Evolutionary conservation across 768 basidiomycete species (phyloP).

Genomic region (Russula vinacea): DNA sequence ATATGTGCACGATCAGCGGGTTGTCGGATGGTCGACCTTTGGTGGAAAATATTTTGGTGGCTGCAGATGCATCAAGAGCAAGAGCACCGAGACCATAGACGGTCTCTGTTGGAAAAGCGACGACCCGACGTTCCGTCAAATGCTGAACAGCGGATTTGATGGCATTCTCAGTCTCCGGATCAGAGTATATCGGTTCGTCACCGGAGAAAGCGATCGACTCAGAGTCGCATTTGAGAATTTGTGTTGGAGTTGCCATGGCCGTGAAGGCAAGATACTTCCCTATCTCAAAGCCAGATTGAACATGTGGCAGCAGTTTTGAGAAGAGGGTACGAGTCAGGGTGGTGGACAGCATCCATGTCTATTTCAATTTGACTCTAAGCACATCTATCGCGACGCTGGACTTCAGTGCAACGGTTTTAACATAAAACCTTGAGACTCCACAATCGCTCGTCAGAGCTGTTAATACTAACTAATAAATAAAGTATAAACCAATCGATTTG

Average conservation of each 20-base stretch:
- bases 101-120: conserved; percentile 96
- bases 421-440: background rate
- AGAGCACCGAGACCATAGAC: conserved; percentile 96
- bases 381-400: no score
- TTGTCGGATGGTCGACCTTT: conserved; percentile 96
- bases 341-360: background rate
- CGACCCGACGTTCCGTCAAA: conserved; percentile 51
- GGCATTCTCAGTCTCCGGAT: conserved; percentile 49
- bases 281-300: conserved; percentile 6
- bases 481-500: background rate
- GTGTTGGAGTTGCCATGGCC: conserved; percentile 35
- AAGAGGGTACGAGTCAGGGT: conserved; percentile 4
- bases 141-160: conserved; percentile 55
- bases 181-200: conserved; percentile 50
- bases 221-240: conserved; percentile 61
- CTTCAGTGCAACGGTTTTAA: background rate
- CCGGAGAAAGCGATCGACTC: conserved; percentile 55
- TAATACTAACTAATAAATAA: conserved; percentile 12
- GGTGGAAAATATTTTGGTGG: conserved; percentile 71
- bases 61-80: conserved; percentile 64
- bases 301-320: conserved; percentile 8
- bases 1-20: conserved; percentile 95
- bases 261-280: background rate
- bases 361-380: background rate
- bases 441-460: conserved; percentile 11